phyloP scores from a whole-genome alignment of 2,329 filamentous ascomycete species.

The Akanthomyces lecanii region DNA sequence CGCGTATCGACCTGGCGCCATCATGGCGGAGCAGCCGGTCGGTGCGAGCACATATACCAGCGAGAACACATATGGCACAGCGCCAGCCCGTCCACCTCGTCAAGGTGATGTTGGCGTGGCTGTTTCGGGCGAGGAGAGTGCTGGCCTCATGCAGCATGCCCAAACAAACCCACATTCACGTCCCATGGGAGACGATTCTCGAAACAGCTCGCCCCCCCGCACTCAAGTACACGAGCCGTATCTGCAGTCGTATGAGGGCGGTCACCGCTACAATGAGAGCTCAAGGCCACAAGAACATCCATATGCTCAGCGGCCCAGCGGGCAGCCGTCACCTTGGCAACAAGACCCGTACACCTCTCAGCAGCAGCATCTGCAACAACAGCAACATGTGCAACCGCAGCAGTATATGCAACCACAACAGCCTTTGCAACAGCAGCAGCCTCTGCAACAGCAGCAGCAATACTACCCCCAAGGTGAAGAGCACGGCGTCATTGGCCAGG shows the following conservation, averaged over 20 bases:
- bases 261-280: background rate
- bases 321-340: background rate
- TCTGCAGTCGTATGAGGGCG: constrained; percentile 4
- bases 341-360: constrained; percentile 3
- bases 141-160: constrained; percentile 39
- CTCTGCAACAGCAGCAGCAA: constrained; percentile 1
- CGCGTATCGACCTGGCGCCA: constrained; percentile 26
- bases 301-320: constrained; percentile 6
- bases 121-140: constrained; percentile 34
- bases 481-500: constrained; percentile 17
- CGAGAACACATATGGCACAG: constrained; percentile 33
- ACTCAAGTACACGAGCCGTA: constrained; percentile 14
- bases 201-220: constrained; percentile 4
- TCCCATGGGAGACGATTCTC: background rate
- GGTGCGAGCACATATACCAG: constrained; percentile 36
- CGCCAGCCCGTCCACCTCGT: constrained; percentile 26
- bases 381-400: constrained; percentile 7
- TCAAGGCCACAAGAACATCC: constrained; percentile 7
- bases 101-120: constrained; percentile 19
- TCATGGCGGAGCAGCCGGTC: constrained; percentile 30
- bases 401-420: background rate
- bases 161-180: constrained; percentile 27
- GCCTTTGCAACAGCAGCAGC: too few relatives aligned
- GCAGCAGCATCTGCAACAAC: constrained; percentile 7
- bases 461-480: constrained; percentile 9